Evolutionary conservation across 2,329 filamentous ascomycete species (phyloP), one percentile per base, ranked within the genome.

Genomic region (Fusarium stilboides): DNA sequence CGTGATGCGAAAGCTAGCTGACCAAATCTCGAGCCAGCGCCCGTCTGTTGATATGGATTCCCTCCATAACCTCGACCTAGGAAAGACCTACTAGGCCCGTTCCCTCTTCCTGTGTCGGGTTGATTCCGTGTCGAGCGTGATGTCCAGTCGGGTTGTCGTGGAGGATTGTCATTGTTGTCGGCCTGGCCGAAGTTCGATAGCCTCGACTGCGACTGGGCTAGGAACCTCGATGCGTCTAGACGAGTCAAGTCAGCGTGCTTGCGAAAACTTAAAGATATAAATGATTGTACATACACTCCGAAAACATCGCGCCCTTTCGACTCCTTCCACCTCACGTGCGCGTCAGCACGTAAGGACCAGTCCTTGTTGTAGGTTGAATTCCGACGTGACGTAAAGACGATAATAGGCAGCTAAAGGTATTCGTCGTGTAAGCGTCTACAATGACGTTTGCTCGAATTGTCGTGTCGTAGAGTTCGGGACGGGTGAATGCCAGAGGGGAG

Each of bases 121-220:
- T 77, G 74, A 37, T 73, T 71, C 59, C 79, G 76, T 33, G 74
- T 69, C 10, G 79, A 74, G 28, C 79, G 75, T n/a, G 78, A 77
- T 40, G 79, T 70, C 76, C 78, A 78, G 71, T 81, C 79, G 64
- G 71, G 56, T 62, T 75, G 74, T 52, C 75, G 73, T 44, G 65
- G 62, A 53, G 69, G 68, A 39, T 67, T 62, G 33, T 72, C 74
- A 47, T 79, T 81, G 65, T 80, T 82, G 68, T 82, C 88, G 63
- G 87, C 81, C 78, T 91, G 88, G 81, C 84, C 87, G 64, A 94
- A 89, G 79, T 84, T 89, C 72, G 92, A 93, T 75, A 98, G 85
- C 68, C 94, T 91, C 65, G 94, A 97, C 85, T 97, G 94, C 72
- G 94, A 98, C 88, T 98, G 96, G 65, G 94, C 93, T 75, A 99